These are phyloP conservation scores for Penicillium lagena DNA, from an alignment of 495 filamentous ascomycete genomes.

Conservation along the genomic window DNA sequence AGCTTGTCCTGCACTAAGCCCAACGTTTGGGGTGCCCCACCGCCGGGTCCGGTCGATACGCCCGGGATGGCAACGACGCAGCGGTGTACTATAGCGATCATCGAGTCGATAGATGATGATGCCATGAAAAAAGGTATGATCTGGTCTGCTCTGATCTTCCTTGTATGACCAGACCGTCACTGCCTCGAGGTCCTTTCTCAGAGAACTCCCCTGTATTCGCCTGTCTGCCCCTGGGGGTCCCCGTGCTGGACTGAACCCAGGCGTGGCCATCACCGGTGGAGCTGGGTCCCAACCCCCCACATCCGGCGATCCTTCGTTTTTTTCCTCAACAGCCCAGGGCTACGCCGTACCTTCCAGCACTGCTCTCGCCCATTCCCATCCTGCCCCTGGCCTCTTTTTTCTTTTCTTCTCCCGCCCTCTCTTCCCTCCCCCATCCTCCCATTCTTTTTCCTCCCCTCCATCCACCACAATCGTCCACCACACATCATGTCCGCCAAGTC, in stretches of 20 bases:
- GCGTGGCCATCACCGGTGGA: background rate
- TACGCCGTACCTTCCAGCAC: conserved; percentile 32
- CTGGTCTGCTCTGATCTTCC: too few relatives aligned
- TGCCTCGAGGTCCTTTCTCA: too few relatives aligned
- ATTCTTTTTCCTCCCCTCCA: conserved; percentile 7
- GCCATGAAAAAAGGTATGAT: too few relatives aligned
- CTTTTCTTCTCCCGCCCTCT: conserved; percentile 8
- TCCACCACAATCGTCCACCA: conserved; percentile 11
- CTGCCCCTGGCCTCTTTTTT: conserved; percentile 9
- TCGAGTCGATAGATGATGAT: too few relatives aligned
- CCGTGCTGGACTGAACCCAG: too few relatives aligned
- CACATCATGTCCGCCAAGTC: conserved; percentile 93
- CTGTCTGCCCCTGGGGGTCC: too few relatives aligned
- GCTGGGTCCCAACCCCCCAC: conserved; percentile 5
- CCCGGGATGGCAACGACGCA: too few relatives aligned
- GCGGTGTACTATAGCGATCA: too few relatives aligned
- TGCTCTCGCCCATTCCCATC: conserved; percentile 12
- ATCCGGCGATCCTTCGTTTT: background rate
- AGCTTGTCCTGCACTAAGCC: conserved; percentile 14
- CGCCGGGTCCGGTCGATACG: background rate
- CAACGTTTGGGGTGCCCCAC: background rate
- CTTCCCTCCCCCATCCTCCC: conserved; percentile 9
- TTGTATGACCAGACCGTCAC: too few relatives aligned
- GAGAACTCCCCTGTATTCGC: too few relatives aligned
- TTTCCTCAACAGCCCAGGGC: conserved; percentile 21